Percentiles rank a stretch among this genome's conserved stretches.
Conservation (phyloP, 352 stramenopile species). For the Globisporangium carolinianum region DNA sequence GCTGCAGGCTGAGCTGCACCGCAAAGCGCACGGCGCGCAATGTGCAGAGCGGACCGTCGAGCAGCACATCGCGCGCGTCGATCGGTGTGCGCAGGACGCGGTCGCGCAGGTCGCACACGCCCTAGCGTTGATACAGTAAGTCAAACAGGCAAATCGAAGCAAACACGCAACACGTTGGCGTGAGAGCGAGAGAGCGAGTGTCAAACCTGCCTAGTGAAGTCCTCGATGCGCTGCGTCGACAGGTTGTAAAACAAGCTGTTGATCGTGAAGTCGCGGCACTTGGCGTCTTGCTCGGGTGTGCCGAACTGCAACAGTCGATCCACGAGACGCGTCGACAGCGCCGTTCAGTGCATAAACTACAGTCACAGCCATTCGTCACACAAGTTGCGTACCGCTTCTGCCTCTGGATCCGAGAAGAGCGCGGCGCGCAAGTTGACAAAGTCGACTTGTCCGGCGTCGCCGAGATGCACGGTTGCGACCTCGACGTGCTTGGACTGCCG, state of each 20-base stretch:
- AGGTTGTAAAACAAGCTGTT: constrained; percentile 97
- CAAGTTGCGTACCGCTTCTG: constrained; percentile 3
- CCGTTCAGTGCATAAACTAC: too few species aligned
- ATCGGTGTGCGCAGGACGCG: constrained; percentile 93
- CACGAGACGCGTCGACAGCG: too few species aligned
- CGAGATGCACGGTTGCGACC: neutral
- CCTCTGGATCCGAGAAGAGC: neutral
- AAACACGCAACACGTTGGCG: too few species aligned
- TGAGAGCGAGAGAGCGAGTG: too few species aligned
- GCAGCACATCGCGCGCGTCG: constrained; percentile 90
- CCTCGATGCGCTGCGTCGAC: constrained; percentile 83
- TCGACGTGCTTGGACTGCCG: constrained; percentile 1
- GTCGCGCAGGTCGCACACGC: constrained; percentile 87
- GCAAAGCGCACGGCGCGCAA: constrained; percentile 95
- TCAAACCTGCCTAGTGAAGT: constrained; percentile 73
- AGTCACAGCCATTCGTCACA: too few species aligned
- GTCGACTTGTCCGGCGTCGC: constrained; percentile 65
- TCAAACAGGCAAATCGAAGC: too few species aligned
- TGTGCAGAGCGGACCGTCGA: constrained; percentile 95
- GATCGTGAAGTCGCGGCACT: constrained; percentile 96
- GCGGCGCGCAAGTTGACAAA: constrained; percentile 94
- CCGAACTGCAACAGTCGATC: constrained; percentile 21
- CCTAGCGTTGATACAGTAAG: constrained; percentile 17
- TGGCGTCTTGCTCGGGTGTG: constrained; percentile 84
- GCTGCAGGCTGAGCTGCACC: constrained; percentile 87